These are phyloP conservation scores for Phytophthora capsici DNA, from an alignment of 352 stramenopile species.

Conservation along the genomic window DNA sequence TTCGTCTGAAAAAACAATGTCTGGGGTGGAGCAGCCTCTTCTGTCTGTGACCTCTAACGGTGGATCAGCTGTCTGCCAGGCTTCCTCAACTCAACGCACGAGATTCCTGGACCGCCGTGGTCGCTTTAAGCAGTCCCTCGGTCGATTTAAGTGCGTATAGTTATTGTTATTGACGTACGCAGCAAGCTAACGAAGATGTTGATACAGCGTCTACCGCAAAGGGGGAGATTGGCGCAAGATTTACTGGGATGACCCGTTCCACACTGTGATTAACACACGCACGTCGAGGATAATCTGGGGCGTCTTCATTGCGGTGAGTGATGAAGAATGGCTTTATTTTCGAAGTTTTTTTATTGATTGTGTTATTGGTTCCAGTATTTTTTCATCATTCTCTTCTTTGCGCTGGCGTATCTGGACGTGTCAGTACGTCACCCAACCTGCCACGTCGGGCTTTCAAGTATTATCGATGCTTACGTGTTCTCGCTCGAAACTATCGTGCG, in stretches of 20 bases:
- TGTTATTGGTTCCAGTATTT: constrained; percentile 59
- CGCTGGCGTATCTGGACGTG: constrained; percentile 75
- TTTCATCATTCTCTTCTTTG: constrained; percentile 84
- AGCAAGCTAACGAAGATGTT: not conserved
- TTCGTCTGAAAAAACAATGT: constrained; percentile 14
- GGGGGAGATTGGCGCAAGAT: constrained; percentile 84
- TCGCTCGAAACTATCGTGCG: constrained; percentile 88
- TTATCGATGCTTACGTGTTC: constrained; percentile 89
- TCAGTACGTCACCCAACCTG: constrained; percentile 65
- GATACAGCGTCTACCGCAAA: constrained; percentile 59
- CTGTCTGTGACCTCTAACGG: constrained; percentile 36
- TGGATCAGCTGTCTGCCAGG: constrained; percentile 3
- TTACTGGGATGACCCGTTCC: constrained; percentile 88
- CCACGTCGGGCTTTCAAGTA: constrained; percentile 73
- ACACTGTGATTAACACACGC: constrained; percentile 88
- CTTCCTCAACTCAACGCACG: constrained; percentile 15
- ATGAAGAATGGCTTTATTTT: not conserved
- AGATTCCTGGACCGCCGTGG: constrained; percentile 71
- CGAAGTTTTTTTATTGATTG: not conserved
- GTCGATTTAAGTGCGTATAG: constrained; percentile 67
- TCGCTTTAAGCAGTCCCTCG: constrained; percentile 74
- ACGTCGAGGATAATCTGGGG: constrained; percentile 81
- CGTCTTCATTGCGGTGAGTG: constrained; percentile 75
- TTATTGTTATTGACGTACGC: not conserved
- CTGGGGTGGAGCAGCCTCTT: constrained; percentile 43